phyloP scores from a whole-genome alignment of 352 stramenopile genomes.

The Phytopythium montanum region DNA sequence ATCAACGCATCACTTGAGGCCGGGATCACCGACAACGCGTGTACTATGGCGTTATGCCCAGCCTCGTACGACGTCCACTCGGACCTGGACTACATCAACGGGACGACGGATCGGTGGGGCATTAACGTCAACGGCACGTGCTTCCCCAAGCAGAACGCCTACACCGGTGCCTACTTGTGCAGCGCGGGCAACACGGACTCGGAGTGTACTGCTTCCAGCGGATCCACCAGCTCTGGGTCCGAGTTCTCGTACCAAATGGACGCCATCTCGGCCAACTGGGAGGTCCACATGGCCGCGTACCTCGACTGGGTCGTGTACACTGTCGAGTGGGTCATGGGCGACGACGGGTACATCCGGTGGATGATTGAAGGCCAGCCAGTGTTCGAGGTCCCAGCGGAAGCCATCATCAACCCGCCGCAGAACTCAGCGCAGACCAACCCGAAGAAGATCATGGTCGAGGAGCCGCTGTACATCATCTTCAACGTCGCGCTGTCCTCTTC shows the following conservation, averaged over 20 bases:
- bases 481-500: conserved; percentile 87
- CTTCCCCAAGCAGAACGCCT: conserved; percentile 52
- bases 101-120: conserved; percentile 30
- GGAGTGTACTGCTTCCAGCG: conserved; percentile 19
- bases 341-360: conserved; percentile 58
- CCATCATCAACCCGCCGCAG: conserved; percentile 48
- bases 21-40: conserved; percentile 50
- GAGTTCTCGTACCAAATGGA: conserved; percentile 88
- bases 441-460: conserved; percentile 89
- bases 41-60: conserved; percentile 31
- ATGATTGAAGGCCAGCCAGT: conserved; percentile 82
- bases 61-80: conserved; percentile 50
- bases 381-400: conserved; percentile 80
- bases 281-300: conserved; percentile 78
- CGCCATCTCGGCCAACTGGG: conserved; percentile 91
- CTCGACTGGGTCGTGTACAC: conserved; percentile 70
- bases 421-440: conserved; percentile 52
- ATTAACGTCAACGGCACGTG: conserved; percentile 64
- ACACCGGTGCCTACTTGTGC: conserved; percentile 57
- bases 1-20: conserved; percentile 28
- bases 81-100: conserved; percentile 37
- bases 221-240: conserved; percentile 13
- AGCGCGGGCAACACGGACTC: conserved; percentile 40
- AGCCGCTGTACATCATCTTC: conserved; percentile 92
- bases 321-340: conserved; percentile 62